Evolutionary conservation across 768 basidiomycete genomes (phyloP).

Genomic region (Leccinum longicurvipes): DNA sequence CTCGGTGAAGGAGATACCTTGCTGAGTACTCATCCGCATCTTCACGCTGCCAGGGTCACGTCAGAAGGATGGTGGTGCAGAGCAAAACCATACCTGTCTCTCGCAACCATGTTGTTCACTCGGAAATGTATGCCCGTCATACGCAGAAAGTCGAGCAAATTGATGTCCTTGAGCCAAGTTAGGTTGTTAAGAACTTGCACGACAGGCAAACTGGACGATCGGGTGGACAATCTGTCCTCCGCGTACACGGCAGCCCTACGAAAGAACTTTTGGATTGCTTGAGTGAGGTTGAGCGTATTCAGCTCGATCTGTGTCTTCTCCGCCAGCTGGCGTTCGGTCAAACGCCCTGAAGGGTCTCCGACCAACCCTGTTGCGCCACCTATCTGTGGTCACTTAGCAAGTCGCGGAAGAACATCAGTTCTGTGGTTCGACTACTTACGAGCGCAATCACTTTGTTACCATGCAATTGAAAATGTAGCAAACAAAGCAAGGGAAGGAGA

Average conservation of each 20-base stretch:
- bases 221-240: constrained; percentile 26
- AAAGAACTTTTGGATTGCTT: constrained; percentile 74
- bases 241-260: constrained; percentile 61
- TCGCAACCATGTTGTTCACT: constrained; percentile 84
- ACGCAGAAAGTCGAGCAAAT: constrained; percentile 81
- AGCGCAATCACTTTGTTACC: constrained; percentile 84
- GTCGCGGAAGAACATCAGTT: not conserved
- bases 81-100: constrained; percentile 68
- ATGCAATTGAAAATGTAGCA: constrained; percentile 84
- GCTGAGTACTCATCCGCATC: constrained; percentile 69
- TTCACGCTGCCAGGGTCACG: constrained; percentile 57
- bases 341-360: constrained; percentile 92
- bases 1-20: constrained; percentile 97
- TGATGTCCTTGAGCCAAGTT: constrained; percentile 73
- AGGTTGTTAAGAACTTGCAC: constrained; percentile 61
- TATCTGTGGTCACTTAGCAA: constrained; percentile 51
- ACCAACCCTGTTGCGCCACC: constrained; percentile 96
- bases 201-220: constrained; percentile 6
- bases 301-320: constrained; percentile 52
- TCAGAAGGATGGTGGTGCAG: constrained; percentile 3
- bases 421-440: constrained; percentile 44
- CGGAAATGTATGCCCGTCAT: constrained; percentile 75
- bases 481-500: constrained; percentile 78
- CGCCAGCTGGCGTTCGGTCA: constrained; percentile 73
- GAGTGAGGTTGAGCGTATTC: constrained; percentile 64